These are phyloP conservation scores for Narthecium ossifragum DNA, from an alignment of 106 monocot species.

Conservation along the genomic window DNA sequence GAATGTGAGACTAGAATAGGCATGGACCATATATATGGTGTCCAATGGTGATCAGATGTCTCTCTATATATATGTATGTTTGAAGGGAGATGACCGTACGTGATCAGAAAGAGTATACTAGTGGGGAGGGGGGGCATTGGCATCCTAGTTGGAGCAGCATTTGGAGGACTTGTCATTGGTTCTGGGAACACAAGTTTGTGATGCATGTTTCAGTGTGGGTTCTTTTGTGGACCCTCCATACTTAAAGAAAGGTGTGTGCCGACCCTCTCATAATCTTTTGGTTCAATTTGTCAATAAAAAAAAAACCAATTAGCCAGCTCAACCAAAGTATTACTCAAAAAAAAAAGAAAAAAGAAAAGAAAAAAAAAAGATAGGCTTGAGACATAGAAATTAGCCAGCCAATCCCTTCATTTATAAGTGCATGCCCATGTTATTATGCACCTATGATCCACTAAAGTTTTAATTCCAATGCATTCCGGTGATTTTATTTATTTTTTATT, in stretches of 20 bases:
- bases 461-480: too few relatives aligned
- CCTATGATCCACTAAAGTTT: too few relatives aligned
- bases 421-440: too few relatives aligned
- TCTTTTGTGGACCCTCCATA: neutral
- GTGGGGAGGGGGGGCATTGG: neutral
- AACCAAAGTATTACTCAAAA: neutral
- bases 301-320: neutral
- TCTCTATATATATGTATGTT: too few relatives aligned
- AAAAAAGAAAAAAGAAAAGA: too few relatives aligned
- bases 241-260: too few relatives aligned
- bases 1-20: too few relatives aligned
- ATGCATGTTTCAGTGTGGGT: neutral
- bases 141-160: slow-evolving; percentile 10
- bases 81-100: too few relatives aligned
- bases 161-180: neutral
- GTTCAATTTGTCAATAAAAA: neutral
- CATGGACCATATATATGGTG: neutral
- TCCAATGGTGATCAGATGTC: neutral
- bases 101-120: neutral
- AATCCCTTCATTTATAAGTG: too few relatives aligned
- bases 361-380: too few relatives aligned
- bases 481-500: too few relatives aligned
- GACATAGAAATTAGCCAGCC: too few relatives aligned
- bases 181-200: neutral
- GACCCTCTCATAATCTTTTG: slow-evolving; percentile 1